Conservation (phyloP, 257 asterid genomes). For the Rhazya stricta region DNA sequence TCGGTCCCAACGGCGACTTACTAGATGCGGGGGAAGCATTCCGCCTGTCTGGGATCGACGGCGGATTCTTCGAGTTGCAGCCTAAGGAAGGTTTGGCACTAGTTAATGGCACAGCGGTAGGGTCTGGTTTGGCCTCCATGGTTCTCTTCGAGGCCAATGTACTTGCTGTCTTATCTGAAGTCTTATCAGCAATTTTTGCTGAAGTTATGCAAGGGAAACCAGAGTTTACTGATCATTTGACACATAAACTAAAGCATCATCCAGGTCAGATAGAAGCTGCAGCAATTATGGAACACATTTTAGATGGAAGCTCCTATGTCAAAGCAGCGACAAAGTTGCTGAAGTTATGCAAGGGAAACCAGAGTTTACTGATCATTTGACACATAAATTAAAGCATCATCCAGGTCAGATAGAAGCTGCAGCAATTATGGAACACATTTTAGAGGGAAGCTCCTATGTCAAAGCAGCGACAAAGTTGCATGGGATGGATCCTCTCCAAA, state of each 20-base stretch:
- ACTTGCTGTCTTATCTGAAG: slow-evolving; percentile 20
- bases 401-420: slow-evolving; percentile 36
- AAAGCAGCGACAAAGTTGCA: slow-evolving; percentile 24
- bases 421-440: slow-evolving; percentile 28
- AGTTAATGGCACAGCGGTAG: slow-evolving; percentile 29
- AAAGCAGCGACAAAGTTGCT: slow-evolving; percentile 26
- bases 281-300: slow-evolving; percentile 28
- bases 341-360: slow-evolving; percentile 31
- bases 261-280: slow-evolving; percentile 36
- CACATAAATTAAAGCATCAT: slow-evolving; percentile 28
- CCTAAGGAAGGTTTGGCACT: slow-evolving; percentile 32
- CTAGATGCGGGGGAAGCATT: slow-evolving; percentile 20
- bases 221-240: slow-evolving; percentile 29
- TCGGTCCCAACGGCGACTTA: slow-evolving; percentile 21
- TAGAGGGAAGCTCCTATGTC: slow-evolving; percentile 27
- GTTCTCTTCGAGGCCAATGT: slow-evolving; percentile 28
- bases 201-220: slow-evolving; percentile 31
- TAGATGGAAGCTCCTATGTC: slow-evolving; percentile 27
- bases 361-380: slow-evolving; percentile 29
- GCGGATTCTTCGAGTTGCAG: slow-evolving; percentile 28
- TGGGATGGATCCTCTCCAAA: slow-evolving; percentile 24
- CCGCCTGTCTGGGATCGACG: slow-evolving; percentile 13
- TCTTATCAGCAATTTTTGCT: slow-evolving; percentile 26
- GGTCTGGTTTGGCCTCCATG: slow-evolving; percentile 27
- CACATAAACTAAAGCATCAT: slow-evolving; percentile 28